Evolutionary conservation across 768 basidiomycete species (phyloP), one percentile per base, ranked within the genome.

Genomic region (Russula griseocarnosa): DNA sequence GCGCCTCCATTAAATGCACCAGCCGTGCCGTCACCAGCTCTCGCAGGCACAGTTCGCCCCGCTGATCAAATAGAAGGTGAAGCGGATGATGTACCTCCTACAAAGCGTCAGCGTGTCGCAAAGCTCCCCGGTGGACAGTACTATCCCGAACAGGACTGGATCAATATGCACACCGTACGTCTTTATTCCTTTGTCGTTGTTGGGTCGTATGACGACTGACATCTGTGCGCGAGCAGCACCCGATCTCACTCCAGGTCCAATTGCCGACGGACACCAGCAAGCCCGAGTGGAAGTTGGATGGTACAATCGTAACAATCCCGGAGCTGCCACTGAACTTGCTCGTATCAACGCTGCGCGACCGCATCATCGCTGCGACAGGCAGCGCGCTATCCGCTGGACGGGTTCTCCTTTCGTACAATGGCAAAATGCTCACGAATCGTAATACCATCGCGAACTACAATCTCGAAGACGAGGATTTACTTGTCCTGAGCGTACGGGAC

Each of bases 261-360:
- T 79, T 99, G 67, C 94, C 96, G 1, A 81, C 78, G 58, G 87
- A 94, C 69, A 77, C 87, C 1, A 84, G 86, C 38, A 94, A 91
- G 73, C 88, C 94, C 0, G 95, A 96, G 74, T 96, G 91, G 92
- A 94, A 96, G 71, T 79, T 97, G 59, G 86, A 96, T 70, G 95
- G 94, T 0, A 81, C 80, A 58, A 77, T 85, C 46, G 84, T 94
- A 63, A 85, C 85, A 11, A 81, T 99, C 62, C 82, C 85, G 1
- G 93, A 97, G 62, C 76, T 98, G 36, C 90, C 93, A 11, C 81
- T 97, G 70, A 93, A 83, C 61, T 76, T 93, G 51, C 77, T 95
- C 51, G 89, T 98, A 62, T 92, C 92, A 8, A 90, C 92, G 3
- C 79, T 99, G 24, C 87, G 96, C 47, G 95, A 98, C 73, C 86